A percentile compares a stretch with the other conserved stretches of the same genome.
These are phyloP conservation scores for Podosphaera xanthii DNA, from an alignment of 2,329 filamentous ascomycete genomes.

Conservation along the genomic window DNA sequence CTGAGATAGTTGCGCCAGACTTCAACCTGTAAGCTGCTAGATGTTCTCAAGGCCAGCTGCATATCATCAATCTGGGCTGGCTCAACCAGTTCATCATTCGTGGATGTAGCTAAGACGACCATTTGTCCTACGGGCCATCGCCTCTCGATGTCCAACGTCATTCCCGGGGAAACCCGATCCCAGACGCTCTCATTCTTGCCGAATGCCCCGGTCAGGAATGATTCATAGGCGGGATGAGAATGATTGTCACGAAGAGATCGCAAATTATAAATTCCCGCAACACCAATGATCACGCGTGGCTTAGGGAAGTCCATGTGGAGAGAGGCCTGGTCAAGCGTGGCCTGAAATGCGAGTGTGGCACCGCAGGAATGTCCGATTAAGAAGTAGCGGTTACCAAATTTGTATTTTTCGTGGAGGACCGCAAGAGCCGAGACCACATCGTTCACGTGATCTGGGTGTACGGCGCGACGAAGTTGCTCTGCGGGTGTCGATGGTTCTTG, in stretches of 20 bases:
- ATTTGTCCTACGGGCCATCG: slow-evolving; percentile 3
- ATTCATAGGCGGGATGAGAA: slow-evolving; percentile 7
- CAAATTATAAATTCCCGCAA: slow-evolving; percentile 47
- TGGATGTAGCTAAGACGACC: slow-evolving; percentile 15
- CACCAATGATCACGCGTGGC: slow-evolving; percentile 31
- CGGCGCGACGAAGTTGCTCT: slow-evolving; percentile 19
- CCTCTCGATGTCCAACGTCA: background rate
- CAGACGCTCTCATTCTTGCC: slow-evolving; percentile 24
- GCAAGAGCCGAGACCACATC: slow-evolving; percentile 30
- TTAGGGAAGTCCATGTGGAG: slow-evolving; percentile 7
- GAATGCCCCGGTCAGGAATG: slow-evolving; percentile 20
- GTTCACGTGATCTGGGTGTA: slow-evolving; percentile 35
- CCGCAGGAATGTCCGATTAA: slow-evolving; percentile 41
- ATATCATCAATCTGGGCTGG: slow-evolving; percentile 13
- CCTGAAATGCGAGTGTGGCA: slow-evolving; percentile 39
- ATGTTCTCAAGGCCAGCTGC: background rate
- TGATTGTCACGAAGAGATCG: slow-evolving; percentile 6
- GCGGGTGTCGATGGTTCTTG: slow-evolving; percentile 12
- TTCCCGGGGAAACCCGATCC: slow-evolving; percentile 20
- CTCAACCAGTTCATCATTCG: slow-evolving; percentile 20
- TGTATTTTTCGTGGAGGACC: slow-evolving; percentile 25
- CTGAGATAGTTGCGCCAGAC: background rate
- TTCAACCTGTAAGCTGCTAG: background rate
- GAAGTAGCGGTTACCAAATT: slow-evolving; percentile 25
- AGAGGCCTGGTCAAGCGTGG: slow-evolving; percentile 5